Evolutionary conservation across 768 basidiomycete species (phyloP), one percentile per base, ranked within the genome.

Genomic region (Leccinum disarticulatum): DNA sequence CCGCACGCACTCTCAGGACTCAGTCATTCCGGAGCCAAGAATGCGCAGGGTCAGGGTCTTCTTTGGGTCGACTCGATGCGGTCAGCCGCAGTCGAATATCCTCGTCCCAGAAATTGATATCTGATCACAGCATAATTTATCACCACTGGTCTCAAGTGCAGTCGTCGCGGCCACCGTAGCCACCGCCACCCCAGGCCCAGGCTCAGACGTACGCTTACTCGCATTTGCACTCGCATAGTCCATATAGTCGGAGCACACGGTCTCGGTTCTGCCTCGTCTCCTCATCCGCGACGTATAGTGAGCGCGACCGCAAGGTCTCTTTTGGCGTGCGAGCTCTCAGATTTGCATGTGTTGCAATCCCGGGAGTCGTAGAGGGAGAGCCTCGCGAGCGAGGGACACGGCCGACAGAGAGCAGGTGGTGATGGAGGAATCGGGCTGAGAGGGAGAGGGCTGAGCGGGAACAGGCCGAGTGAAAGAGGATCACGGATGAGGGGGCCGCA

Each of bases 1-100:
- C 50, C 80, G 84, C 8, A 76, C 83, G 4, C 81, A 80, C 25
- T 86, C 86, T 31, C 83, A 80, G 33, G 81, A 77, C 60, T 71
- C 74, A 25, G 2, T 67, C n/a, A 61, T 1, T 74, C 72, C 10
- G 72, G 72, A 1, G 66, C 66, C 30, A 73, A 52, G 64, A 74
- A 72, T 59, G 73, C 73, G 62, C 65, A 67, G 65, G 71, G 71
- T 55, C 65, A 68, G 64, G 70, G 55, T 64, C 67, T 65, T 70
- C 69, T 55, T 57, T 56, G 19, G 57, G 61, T 54, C 70, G 66
- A 67, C 62, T 63, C 62, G 69, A 74, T 55, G 35, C 57, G 62
- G 62, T 57, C 52, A 72, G 70, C 62, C 70, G 62, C 60, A 69
- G 61, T 62, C 66, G 64, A 17, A 62, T 70, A 61, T 61, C 71